These are phyloP conservation scores for Candida frijolesensis DNA, from an alignment of 1,139 yeast genomes.

Conservation along the genomic window DNA sequence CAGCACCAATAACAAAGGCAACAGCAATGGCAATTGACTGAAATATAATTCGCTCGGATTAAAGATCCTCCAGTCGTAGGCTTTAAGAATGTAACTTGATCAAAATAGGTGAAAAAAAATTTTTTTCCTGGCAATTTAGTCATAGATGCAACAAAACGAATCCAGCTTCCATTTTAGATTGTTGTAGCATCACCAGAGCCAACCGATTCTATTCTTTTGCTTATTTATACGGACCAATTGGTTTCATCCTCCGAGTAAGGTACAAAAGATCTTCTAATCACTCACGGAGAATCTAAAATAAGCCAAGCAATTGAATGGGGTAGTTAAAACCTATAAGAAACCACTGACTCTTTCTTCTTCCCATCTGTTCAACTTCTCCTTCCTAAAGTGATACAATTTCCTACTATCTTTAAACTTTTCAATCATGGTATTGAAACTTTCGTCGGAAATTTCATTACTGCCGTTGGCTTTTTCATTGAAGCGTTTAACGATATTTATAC, in stretches of 20 bases:
- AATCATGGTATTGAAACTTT: slow-evolving; percentile 36
- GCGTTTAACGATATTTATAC: slow-evolving; percentile 21
- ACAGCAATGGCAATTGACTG: not conserved
- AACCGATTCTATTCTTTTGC: too few species aligned
- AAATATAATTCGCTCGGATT: not conserved
- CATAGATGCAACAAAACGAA: too few species aligned
- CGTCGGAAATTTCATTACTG: slow-evolving; percentile 12
- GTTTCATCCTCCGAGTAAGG: too few species aligned
- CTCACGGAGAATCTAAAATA: too few species aligned
- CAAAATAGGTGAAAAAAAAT: not conserved
- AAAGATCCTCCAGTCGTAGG: not conserved
- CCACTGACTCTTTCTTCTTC: slow-evolving; percentile 71
- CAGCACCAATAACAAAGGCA: too few species aligned
- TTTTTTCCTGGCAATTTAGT: not conserved
- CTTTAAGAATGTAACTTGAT: too few species aligned
- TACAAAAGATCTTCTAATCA: too few species aligned
- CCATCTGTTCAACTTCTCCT: slow-evolving; percentile 63
- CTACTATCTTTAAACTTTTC: slow-evolving; percentile 48
- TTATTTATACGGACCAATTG: too few species aligned
- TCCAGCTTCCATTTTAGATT: too few species aligned
- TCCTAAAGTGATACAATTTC: slow-evolving; percentile 53
- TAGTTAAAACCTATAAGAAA: slow-evolving; percentile 21
- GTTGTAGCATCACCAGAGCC: too few species aligned
- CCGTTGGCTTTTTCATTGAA: slow-evolving; percentile 4
- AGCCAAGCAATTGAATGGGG: too few species aligned